phyloP scores from a whole-genome alignment of 2,329 filamentous ascomycete species.

The Sordariomycetes sp. region DNA sequence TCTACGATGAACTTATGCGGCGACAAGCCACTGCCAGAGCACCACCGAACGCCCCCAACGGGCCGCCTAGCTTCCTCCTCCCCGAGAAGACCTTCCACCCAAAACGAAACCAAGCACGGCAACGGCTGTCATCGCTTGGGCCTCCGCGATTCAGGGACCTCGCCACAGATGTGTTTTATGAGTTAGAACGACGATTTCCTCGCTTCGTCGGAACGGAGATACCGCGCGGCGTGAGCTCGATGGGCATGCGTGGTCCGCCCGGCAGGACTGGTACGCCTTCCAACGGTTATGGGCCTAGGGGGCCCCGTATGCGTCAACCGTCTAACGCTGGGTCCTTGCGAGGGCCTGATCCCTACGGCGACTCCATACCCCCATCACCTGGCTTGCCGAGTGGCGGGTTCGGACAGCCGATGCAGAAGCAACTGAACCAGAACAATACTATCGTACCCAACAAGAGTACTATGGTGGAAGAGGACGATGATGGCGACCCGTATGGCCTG shows the following conservation, averaged over 20 bases:
- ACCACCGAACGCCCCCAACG: conserved; percentile 40
- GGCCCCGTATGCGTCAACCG: conserved; percentile 43
- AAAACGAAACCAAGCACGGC: conserved; percentile 94
- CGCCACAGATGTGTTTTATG: conserved; percentile 92
- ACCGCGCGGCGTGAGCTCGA: conserved; percentile 59
- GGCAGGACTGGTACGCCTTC: conserved; percentile 53
- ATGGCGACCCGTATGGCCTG: conserved; percentile 54
- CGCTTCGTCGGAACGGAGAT: conserved; percentile 64
- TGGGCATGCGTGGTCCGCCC: conserved; percentile 44
- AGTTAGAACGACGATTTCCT: conserved; percentile 84
- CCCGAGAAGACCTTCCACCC: conserved; percentile 90
- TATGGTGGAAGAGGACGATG: conserved; percentile 92
- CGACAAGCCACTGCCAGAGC: conserved; percentile 61
- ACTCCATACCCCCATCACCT: conserved; percentile 49
- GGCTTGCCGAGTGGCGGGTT: conserved; percentile 53
- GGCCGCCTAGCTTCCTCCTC: conserved; percentile 63
- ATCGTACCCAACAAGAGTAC: conserved; percentile 97
- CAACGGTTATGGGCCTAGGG: conserved; percentile 44
- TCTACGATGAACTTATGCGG: conserved; percentile 88
- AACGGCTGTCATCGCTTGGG: conserved; percentile 85
- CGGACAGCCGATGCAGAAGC: conserved; percentile 73
- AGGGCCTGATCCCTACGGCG: conserved; percentile 30
- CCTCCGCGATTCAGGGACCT: conserved; percentile 82
- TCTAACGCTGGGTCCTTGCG: conserved; percentile 56
- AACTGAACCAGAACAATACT: conserved; percentile 81